Percentiles rank a stretch among this genome's conserved stretches.
These are phyloP conservation scores for Penicillium frequentans DNA, from an alignment of 2,329 filamentous ascomycete genomes.

Conservation along the genomic window DNA sequence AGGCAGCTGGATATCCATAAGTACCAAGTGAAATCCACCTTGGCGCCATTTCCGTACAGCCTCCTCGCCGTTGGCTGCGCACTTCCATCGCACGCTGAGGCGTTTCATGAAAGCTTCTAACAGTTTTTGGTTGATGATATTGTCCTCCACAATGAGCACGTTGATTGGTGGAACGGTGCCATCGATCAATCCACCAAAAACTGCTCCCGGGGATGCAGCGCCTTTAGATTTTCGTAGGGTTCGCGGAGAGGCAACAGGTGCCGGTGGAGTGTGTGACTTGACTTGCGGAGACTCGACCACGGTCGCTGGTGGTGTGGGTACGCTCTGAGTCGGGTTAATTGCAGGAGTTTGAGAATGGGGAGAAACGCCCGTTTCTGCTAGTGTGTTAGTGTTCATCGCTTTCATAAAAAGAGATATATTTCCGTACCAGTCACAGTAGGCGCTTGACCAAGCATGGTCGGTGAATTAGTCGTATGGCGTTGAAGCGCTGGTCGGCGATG, in stretches of 20 bases:
- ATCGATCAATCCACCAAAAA: slow-evolving; percentile 67
- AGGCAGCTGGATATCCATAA: slow-evolving; percentile 98
- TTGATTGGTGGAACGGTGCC: slow-evolving; percentile 91
- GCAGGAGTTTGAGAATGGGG: slow-evolving; percentile 28
- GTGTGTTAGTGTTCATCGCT: background rate
- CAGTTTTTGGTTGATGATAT: slow-evolving; percentile 93
- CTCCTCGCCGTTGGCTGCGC: slow-evolving; percentile 92
- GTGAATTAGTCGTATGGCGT: slow-evolving; percentile 78
- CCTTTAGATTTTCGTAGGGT: slow-evolving; percentile 36
- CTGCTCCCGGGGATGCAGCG: slow-evolving; percentile 31
- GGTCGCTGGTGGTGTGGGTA: slow-evolving; percentile 36
- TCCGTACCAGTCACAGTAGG: slow-evolving; percentile 43
- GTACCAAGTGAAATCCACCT: slow-evolving; percentile 90
- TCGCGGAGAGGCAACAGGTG: slow-evolving; percentile 51
- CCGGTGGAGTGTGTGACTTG: slow-evolving; percentile 36
- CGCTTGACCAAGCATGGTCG: slow-evolving; percentile 62
- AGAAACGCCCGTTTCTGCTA: slow-evolving; percentile 27
- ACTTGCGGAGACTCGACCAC: slow-evolving; percentile 39
- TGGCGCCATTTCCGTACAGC: slow-evolving; percentile 90
- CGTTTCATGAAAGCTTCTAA: slow-evolving; percentile 95
- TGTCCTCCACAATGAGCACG: slow-evolving; percentile 96
- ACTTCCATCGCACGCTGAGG: slow-evolving; percentile 93
- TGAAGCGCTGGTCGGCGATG: slow-evolving; percentile 60
- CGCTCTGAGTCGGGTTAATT: slow-evolving; percentile 23
- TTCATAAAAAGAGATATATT: slow-evolving; percentile 6